A percentile compares a stretch with the other conserved stretches of the same genome.
These are phyloP conservation scores for Russula abietina DNA, from an alignment of 768 basidiomycete genomes.

Conservation along the genomic window DNA sequence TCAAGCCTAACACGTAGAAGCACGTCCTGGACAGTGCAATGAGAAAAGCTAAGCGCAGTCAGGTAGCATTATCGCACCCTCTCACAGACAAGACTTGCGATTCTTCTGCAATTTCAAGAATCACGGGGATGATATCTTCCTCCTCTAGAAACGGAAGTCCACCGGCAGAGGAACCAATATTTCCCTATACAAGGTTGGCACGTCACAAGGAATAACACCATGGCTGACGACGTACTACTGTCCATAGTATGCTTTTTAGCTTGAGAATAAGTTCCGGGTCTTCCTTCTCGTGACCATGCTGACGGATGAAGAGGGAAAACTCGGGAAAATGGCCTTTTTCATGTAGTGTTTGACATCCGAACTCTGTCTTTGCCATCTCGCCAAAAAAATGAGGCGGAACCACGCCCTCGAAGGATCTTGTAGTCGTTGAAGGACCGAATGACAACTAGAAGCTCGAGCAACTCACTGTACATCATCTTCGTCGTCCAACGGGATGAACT, in stretches of 20 bases:
- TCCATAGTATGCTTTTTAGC: constrained; percentile 95
- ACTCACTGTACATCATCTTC: constrained; percentile 62
- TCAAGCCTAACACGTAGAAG: constrained; percentile 90
- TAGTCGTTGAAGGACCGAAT: neutral
- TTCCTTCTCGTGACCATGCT: constrained; percentile 77
- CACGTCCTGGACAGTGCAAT: constrained; percentile 63
- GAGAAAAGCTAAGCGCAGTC: neutral
- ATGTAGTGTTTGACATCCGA: constrained; percentile 85
- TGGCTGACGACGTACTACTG: constrained; percentile 52
- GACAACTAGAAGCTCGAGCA: neutral
- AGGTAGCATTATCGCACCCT: constrained; percentile 55
- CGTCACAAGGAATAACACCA: neutral
- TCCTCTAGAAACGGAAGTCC: constrained; percentile 95
- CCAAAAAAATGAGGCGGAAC: constrained; percentile 97
- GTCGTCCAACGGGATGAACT: constrained; percentile 40
- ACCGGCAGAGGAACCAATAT: constrained; percentile 83
- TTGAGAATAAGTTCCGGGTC: constrained; percentile 82
- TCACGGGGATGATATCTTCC: constrained; percentile 85
- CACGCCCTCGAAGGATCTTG: constrained; percentile 73
- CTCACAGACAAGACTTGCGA: constrained; percentile 86
- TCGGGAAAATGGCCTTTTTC: constrained; percentile 89
- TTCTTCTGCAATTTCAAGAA: constrained; percentile 86
- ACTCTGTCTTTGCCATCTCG: constrained; percentile 93
- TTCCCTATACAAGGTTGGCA: constrained; percentile 53
- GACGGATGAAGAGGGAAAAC: constrained; percentile 84